Evolutionary conservation across 2,329 filamentous ascomycete species (phyloP).

Genomic region (Paecilomyces sp.): DNA sequence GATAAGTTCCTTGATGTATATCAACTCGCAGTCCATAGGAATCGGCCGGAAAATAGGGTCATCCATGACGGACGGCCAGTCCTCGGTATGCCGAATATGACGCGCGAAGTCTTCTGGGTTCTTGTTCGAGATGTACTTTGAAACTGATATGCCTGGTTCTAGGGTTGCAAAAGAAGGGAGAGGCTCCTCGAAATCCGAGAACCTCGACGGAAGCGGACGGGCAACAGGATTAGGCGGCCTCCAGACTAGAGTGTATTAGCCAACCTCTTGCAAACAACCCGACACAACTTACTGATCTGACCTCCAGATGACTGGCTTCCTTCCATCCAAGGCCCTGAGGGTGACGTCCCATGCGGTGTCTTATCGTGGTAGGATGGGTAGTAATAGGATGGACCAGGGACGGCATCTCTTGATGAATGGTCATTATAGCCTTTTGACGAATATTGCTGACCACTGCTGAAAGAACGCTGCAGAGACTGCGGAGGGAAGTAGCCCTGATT

Average conservation of each 20-base stretch:
- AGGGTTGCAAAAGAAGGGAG: slow-evolving; percentile 12
- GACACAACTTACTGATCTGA: slow-evolving; percentile 9
- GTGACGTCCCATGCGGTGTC: slow-evolving; percentile 3
- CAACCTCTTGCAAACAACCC: background rate
- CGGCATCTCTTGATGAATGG: background rate
- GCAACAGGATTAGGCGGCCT: slow-evolving; percentile 13
- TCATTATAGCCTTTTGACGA: slow-evolving; percentile 2
- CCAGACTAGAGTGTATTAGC: slow-evolving; percentile 6
- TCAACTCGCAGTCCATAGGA: slow-evolving; percentile 28
- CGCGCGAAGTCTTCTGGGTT: slow-evolving; percentile 38
- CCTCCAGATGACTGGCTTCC: slow-evolving; percentile 6
- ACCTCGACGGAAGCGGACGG: slow-evolving; percentile 18
- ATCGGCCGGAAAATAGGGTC: slow-evolving; percentile 46
- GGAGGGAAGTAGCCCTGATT: slow-evolving; percentile 9
- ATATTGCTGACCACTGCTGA: slow-evolving; percentile 1
- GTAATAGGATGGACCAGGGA: slow-evolving; percentile 1
- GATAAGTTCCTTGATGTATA: slow-evolving; percentile 38
- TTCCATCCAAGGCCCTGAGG: slow-evolving; percentile 12
- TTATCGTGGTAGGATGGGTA: slow-evolving; percentile 6
- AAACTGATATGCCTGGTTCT: slow-evolving; percentile 37
- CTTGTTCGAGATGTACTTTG: slow-evolving; percentile 41
- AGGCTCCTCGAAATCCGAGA: slow-evolving; percentile 18
- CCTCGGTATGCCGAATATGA: slow-evolving; percentile 42
- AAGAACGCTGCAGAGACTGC: slow-evolving; percentile 2
- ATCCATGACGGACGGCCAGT: slow-evolving; percentile 43